Base-by-base conservation (phyloP, 176 grass and related monocot genomes). In the Juncus effusus region DNA sequence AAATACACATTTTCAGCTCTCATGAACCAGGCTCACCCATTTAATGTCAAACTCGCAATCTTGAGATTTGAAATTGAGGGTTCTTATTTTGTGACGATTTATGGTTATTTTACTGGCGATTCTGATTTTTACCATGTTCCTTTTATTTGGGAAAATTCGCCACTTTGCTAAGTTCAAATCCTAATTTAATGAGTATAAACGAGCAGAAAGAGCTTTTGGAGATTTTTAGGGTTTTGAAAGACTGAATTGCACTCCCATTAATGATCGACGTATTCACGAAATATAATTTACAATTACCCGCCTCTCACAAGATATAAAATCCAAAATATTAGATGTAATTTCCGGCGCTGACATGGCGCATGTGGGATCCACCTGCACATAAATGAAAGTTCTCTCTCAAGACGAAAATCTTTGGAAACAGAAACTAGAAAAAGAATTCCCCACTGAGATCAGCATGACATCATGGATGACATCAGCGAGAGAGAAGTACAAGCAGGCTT, bases 381-480 rank as follows among this genome's bases (percentile, higher is more conserved):
- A 99, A 79, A 62, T 99, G 72, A 71, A 42, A 65, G 62, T 69
- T 66, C 78, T 99, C 63, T 82, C 84, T 13, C 71, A 76, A 6
- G 83, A 99, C 49, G 85, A 87, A 59, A 84, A 78, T 56, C 71
- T 99, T 55, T 99, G 94, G 44, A 90, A 81, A 45, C 70, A 50
- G 7, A 93, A 84, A 54, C 42, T 68, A 56, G 16, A 84, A 50
- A 6, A 63, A 10, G 84, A 91, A 60, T 61, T 76, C 4, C 69
- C 65, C 54, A 54, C 59, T 67, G 56, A 70, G 2, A 76, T 62
- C 36, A 58, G 2, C 44, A 47, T 2, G 44, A 28, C 19, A 28
- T 28, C 19, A 28, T 28, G 19, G 19, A 28, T 28, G 19, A 28
- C 19, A 28, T 28, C 19, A 28, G 19, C 1, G 19, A 28, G 19